phyloP scores from a whole-genome alignment of 345 rosid species.

The Brassica juncea region DNA sequence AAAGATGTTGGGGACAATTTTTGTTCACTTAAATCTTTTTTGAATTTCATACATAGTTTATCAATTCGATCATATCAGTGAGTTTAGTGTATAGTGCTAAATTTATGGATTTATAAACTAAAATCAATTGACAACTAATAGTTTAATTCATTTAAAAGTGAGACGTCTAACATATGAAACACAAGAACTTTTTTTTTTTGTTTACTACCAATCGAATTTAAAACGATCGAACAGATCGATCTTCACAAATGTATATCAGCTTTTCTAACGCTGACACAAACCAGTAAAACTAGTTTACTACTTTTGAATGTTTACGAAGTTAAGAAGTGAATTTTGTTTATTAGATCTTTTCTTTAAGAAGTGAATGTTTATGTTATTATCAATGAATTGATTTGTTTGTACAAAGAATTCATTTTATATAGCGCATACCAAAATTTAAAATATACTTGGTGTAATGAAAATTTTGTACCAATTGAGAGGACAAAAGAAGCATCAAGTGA shows the following conservation, averaged over 20 bases:
- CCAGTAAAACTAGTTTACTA: not conserved
- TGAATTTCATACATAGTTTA: not conserved
- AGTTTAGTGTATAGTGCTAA: not conserved
- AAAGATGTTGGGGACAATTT: not conserved
- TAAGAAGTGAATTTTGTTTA: not conserved
- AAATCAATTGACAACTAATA: not conserved
- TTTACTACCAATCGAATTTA: not conserved
- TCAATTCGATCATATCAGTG: not conserved
- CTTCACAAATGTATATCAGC: not conserved
- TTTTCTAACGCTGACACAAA: not conserved
- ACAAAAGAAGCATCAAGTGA: slow-evolving; percentile 6
- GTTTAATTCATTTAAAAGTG: not conserved
- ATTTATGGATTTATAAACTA: not conserved
- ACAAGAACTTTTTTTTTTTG: not conserved
- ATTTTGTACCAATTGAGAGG: not conserved
- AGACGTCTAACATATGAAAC: not conserved
- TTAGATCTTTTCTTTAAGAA: not conserved
- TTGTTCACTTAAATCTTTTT: not conserved
- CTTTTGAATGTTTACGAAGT: not conserved
- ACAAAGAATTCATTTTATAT: slow-evolving; percentile 1
- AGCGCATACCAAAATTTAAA: not conserved
- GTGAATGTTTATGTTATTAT: not conserved
- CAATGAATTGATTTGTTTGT: not conserved
- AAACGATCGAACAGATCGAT: not conserved
- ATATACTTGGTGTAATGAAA: not conserved